phyloP scores from a whole-genome alignment of 441 rosid species.

The Jatropha multifida region DNA sequence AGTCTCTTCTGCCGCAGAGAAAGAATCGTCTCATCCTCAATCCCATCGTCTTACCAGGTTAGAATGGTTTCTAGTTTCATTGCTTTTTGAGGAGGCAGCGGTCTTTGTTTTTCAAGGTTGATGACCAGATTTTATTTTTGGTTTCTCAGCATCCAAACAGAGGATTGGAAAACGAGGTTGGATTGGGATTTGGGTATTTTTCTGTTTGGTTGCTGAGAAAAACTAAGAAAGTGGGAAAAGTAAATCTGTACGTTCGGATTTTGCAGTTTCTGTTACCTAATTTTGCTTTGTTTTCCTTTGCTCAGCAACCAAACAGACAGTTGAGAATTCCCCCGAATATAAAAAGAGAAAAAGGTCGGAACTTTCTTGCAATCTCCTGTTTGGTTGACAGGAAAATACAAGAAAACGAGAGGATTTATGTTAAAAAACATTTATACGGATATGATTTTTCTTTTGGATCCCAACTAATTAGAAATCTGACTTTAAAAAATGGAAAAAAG shows the following conservation, averaged over 20 bases:
- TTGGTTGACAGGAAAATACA: slow-evolving; percentile 19
- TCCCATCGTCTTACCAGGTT: slow-evolving; percentile 65
- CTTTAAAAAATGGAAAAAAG: neutral
- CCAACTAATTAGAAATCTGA: neutral
- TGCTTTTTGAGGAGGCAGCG: neutral
- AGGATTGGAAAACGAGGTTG: slow-evolving; percentile 17
- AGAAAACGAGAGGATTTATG: neutral
- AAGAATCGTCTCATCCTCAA: slow-evolving; percentile 50
- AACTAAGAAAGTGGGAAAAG: neutral
- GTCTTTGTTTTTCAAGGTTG: neutral
- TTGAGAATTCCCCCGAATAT: slow-evolving; percentile 15
- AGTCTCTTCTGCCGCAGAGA: slow-evolving; percentile 35
- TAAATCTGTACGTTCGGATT: neutral
- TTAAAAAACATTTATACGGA: neutral
- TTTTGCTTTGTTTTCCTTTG: slow-evolving; percentile 15
- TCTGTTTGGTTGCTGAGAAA: slow-evolving; percentile 23
- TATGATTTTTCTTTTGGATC: slow-evolving; percentile 10
- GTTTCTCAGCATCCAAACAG: slow-evolving; percentile 36
- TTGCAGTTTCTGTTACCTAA: neutral
- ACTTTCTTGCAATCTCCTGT: slow-evolving; percentile 11
- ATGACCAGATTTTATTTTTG: neutral
- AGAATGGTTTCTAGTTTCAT: slow-evolving; percentile 1
- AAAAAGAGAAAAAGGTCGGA: slow-evolving; percentile 8
- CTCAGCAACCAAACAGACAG: slow-evolving; percentile 30
- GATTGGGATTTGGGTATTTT: neutral